Conservation (phyloP, 371 early-diverging fungal genomes). For the Mucor racemosus region DNA sequence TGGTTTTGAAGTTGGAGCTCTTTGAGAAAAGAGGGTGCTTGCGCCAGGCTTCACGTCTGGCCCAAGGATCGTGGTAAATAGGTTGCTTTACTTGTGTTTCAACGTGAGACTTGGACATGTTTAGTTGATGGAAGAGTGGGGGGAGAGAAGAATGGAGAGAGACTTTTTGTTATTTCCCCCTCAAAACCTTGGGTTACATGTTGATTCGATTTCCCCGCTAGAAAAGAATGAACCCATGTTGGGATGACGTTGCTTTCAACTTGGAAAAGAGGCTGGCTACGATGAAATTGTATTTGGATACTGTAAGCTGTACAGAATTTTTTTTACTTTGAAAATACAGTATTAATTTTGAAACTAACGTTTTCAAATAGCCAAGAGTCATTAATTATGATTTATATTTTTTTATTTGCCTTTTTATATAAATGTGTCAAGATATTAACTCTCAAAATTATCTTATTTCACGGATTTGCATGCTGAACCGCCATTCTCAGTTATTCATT, state of each 20-base stretch:
- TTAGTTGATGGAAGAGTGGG: constrained; percentile 12
- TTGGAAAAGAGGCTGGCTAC: background rate
- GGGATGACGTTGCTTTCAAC: constrained; percentile 7
- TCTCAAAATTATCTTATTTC: no score
- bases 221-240: background rate
- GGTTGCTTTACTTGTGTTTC: constrained; percentile 46
- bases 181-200: constrained; percentile 1
- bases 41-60: constrained; percentile 86
- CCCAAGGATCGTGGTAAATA: constrained; percentile 80
- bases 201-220: constrained; percentile 2
- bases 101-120: constrained; percentile 39
- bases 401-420: no score
- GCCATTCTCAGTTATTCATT: no score
- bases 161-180: constrained; percentile 5
- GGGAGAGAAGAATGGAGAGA: background rate
- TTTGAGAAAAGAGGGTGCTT: constrained; percentile 77
- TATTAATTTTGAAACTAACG: no score
- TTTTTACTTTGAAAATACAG: no score
- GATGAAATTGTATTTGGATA: background rate
- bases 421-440: no score
- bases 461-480: no score
- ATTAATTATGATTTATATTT: no score
- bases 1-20: constrained; percentile 59
- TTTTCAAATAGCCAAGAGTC: no score
- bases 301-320: background rate